Conservation (phyloP, 176 grass and related monocot genomes). For the Oropetium thomaeum region DNA sequence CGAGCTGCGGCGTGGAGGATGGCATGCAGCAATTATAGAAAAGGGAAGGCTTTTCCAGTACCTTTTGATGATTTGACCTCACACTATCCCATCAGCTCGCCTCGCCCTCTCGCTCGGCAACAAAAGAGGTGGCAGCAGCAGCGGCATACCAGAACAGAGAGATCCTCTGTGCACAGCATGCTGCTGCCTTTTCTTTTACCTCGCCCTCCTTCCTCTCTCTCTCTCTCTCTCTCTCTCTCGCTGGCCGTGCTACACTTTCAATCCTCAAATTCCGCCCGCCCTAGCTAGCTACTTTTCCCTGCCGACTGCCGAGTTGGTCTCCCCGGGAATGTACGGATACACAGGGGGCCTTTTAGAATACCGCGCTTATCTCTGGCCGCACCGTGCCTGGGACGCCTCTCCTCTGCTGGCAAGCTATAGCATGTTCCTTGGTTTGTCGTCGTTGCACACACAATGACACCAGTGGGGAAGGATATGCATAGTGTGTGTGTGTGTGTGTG, state of each 20-base stretch:
- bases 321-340: conserved; percentile 28
- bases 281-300: conserved; percentile 38
- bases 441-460: background rate
- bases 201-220: background rate
- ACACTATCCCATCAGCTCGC: conserved; percentile 59
- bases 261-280: conserved; percentile 39
- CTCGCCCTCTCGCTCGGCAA: conserved; percentile 45
- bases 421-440: background rate
- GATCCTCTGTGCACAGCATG: conserved; percentile 44
- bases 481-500: no score
- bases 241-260: conserved; percentile 5
- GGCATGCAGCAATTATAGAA: conserved; percentile 35
- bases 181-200: background rate
- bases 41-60: conserved; percentile 46
- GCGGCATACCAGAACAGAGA: conserved; percentile 31
- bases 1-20: no score
- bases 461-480: background rate
- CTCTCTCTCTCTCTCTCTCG: background rate
- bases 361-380: background rate
- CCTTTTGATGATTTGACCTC: conserved; percentile 86
- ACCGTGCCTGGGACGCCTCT: background rate
- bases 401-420: background rate
- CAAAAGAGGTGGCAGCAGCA: conserved; percentile 48
- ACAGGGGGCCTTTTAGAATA: background rate
- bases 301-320: conserved; percentile 37